phyloP scores from a whole-genome alignment of 2,329 filamentous ascomycete species.

The Pestalotiopsis sp. region DNA sequence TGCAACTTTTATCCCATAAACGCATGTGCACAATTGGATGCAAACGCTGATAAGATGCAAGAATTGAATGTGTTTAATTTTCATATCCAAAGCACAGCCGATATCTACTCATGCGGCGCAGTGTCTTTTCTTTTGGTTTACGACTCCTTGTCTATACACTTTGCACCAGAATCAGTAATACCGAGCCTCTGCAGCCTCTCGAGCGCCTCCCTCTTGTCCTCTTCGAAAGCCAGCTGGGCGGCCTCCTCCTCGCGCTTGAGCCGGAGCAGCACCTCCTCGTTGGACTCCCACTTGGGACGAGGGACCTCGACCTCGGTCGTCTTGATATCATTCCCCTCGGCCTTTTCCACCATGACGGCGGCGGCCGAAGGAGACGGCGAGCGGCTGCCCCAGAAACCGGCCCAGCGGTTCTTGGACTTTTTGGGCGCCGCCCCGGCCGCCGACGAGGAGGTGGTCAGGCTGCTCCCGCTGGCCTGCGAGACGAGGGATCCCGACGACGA shows the following conservation, averaged over 20 bases:
- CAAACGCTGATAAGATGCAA: background rate
- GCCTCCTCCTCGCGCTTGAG: background rate
- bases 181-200: background rate
- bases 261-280: background rate
- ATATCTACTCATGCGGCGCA: too few relatives aligned
- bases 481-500: background rate
- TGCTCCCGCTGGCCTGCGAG: background rate
- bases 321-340: background rate
- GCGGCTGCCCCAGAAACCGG: background rate
- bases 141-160: background rate
- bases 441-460: background rate
- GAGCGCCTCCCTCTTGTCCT: background rate
- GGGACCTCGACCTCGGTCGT: background rate
- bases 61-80: background rate
- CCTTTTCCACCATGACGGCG: background rate
- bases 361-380: background rate
- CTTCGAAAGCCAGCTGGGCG: background rate
- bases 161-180: background rate
- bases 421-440: background rate
- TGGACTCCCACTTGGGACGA: background rate
- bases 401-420: background rate
- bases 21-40: background rate
- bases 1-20: background rate
- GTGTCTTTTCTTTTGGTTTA: background rate
- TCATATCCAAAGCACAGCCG: too few relatives aligned